Percentiles rank a stretch among this genome's conserved stretches.
phyloP scores from a whole-genome alignment of 768 basidiomycete genomes.

The Macrolepiota albuminosa region DNA sequence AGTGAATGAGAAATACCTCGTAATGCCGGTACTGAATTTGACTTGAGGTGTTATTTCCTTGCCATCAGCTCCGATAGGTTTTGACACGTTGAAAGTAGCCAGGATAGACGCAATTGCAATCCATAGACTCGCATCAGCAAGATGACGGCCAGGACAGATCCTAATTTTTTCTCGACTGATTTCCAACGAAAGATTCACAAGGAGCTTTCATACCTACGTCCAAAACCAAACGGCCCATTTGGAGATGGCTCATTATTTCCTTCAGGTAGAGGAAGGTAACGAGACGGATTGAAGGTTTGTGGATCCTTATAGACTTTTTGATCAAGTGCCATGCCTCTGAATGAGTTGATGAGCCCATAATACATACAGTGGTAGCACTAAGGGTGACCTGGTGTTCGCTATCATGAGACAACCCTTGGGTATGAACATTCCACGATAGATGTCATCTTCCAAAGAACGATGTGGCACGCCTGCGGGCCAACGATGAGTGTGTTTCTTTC shows the following conservation, averaged over 20 bases:
- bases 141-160: not conserved
- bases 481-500: not conserved
- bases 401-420: constrained; percentile 6
- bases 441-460: constrained; percentile 5
- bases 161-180: no score
- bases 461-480: constrained; percentile 9
- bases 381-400: constrained; percentile 1
- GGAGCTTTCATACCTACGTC: not conserved
- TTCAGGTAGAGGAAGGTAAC: constrained; percentile 6
- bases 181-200: not conserved
- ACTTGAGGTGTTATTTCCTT: not conserved
- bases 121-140: not conserved
- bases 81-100: not conserved
- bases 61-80: not conserved
- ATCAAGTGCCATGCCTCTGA: constrained; percentile 9
- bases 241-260: not conserved
- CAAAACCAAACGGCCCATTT: constrained; percentile 1
- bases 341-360: not conserved
- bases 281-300: not conserved
- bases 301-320: constrained; percentile 6
- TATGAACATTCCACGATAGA: not conserved
- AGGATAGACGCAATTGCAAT: not conserved
- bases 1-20: not conserved
- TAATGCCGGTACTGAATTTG: not conserved
- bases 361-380: no score